phyloP scores from a whole-genome alignment of 306 rosid species.

The Phaseolus lunatus region DNA sequence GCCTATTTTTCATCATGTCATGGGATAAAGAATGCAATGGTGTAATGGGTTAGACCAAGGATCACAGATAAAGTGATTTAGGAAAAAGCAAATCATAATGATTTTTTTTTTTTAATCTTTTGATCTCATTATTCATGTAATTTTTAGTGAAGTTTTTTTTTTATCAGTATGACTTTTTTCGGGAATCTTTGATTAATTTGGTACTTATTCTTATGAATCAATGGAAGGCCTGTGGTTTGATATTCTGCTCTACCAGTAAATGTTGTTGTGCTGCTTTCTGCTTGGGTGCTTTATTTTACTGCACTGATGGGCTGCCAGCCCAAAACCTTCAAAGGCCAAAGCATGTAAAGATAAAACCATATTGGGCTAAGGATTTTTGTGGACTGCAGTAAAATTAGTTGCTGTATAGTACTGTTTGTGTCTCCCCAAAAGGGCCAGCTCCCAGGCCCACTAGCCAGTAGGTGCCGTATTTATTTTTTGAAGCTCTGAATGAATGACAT shows the following conservation, averaged over 20 bases:
- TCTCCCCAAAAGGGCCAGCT: too few species aligned
- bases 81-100: not conserved
- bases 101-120: not conserved
- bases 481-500: too few species aligned
- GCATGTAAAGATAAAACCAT: too few species aligned
- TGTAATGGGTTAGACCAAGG: not conserved
- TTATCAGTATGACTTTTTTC: not conserved
- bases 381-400: too few species aligned
- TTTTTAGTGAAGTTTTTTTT: not conserved
- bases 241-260: slow-evolving; percentile 28
- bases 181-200: not conserved
- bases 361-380: too few species aligned
- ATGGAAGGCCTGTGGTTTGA: not conserved
- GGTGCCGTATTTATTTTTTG: too few species aligned
- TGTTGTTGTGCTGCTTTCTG: slow-evolving; percentile 33
- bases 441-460: too few species aligned
- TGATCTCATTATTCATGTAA: not conserved
- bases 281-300: slow-evolving; percentile 18
- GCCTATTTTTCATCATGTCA: not conserved
- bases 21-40: not conserved
- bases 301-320: not conserved
- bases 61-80: not conserved
- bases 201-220: not conserved
- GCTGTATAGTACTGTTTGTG: too few species aligned
- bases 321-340: too few species aligned